Percentiles rank a stretch among this genome's conserved stretches.
Conservation (phyloP, 2,329 filamentous ascomycete species). For the Botryotinia narcissicola region DNA sequence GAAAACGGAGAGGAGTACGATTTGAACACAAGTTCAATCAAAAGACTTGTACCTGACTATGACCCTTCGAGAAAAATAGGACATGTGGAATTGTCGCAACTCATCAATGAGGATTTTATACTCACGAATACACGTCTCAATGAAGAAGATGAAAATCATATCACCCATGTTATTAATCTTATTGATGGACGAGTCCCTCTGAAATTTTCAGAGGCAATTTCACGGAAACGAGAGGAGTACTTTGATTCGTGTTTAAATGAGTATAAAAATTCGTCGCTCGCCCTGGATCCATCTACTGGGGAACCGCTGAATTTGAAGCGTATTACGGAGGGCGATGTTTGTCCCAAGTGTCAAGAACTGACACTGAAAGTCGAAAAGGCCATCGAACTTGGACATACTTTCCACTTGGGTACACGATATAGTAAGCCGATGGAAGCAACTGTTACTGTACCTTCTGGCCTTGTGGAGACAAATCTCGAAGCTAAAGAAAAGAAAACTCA, state of each 20-base stretch:
- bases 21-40: constrained; percentile 63
- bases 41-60: constrained; percentile 61
- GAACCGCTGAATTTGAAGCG: constrained; percentile 61
- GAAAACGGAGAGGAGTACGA: constrained; percentile 35
- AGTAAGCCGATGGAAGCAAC: constrained; percentile 68
- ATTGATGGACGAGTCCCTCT: constrained; percentile 13
- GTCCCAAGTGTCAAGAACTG: constrained; percentile 66
- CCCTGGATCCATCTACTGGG: constrained; percentile 40
- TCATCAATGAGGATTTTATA: background rate
- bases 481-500: background rate
- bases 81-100: background rate
- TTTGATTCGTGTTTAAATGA: background rate
- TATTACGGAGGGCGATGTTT: constrained; percentile 66
- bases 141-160: background rate
- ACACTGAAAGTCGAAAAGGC: constrained; percentile 65
- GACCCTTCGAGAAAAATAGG: constrained; percentile 54
- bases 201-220: background rate
- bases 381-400: constrained; percentile 92
- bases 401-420: constrained; percentile 88
- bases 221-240: background rate
- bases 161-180: background rate
- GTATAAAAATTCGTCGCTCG: constrained; percentile 28
- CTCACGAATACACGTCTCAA: background rate
- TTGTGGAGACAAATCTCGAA: constrained; percentile 25
- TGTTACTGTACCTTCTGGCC: constrained; percentile 47